phyloP scores from a whole-genome alignment of 2,329 filamentous ascomycete species.

The Nemania sp. region DNA sequence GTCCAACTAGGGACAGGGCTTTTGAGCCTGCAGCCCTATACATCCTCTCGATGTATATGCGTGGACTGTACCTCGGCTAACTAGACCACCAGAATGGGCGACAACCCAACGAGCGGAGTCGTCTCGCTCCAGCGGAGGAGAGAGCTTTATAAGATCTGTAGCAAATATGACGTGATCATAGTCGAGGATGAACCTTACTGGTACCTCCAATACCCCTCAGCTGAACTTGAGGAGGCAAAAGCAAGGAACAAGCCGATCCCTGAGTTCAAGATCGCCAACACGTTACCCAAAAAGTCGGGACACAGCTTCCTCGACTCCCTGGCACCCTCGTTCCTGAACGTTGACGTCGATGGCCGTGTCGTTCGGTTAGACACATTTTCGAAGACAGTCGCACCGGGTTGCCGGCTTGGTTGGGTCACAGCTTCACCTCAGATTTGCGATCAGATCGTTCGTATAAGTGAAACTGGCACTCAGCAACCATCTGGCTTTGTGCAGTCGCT shows the following conservation, averaged over 20 bases:
- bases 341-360: conserved; percentile 86
- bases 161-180: conserved; percentile 85
- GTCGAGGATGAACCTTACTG: conserved; percentile 95
- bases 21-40: not conserved
- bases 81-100: conserved; percentile 65
- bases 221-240: conserved; percentile 56
- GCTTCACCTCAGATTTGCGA: conserved; percentile 79
- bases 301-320: conserved; percentile 82
- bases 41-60: conserved; percentile 10
- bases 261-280: conserved; percentile 38
- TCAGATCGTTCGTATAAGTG: conserved; percentile 71
- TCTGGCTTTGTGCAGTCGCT: conserved; percentile 88
- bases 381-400: conserved; percentile 89
- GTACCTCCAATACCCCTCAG: conserved; percentile 87
- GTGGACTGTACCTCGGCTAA: conserved; percentile 18
- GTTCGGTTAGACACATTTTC: conserved; percentile 91
- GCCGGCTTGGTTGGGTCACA: conserved; percentile 88
- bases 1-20: conserved; percentile 40
- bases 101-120: conserved; percentile 83
- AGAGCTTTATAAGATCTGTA: conserved; percentile 79
- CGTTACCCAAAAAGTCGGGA: conserved; percentile 54
- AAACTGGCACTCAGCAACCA: conserved; percentile 79
- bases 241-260: conserved; percentile 45
- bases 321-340: conserved; percentile 76
- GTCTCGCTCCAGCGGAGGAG: conserved; percentile 73